Conservation (phyloP, 2,329 filamentous ascomycete species). For the Colletotrichum chlorophyti region DNA sequence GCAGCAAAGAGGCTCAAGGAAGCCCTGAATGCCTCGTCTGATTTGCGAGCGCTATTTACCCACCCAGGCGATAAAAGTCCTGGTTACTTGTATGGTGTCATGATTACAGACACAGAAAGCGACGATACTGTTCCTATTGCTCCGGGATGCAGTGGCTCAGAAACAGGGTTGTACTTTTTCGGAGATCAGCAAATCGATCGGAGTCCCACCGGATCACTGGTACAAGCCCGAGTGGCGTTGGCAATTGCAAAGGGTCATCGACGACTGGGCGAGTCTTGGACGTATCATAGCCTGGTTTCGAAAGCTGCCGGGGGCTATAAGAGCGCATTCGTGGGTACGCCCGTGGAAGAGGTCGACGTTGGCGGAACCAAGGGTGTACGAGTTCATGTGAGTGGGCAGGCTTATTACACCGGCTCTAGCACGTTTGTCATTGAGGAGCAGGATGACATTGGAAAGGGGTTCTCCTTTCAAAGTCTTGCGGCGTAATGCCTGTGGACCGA, state of each 20-base stretch:
- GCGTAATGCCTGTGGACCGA: not conserved
- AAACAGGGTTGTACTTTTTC: conserved; percentile 52
- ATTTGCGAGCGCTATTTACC: conserved; percentile 31
- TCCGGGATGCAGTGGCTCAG: conserved; percentile 35
- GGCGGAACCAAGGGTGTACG: not conserved
- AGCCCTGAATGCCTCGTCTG: conserved; percentile 9
- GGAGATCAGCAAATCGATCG: conserved; percentile 50
- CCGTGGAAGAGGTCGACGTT: conserved; percentile 1
- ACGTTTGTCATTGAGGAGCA: conserved; percentile 6
- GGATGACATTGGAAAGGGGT: conserved; percentile 14
- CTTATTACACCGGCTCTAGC: conserved; percentile 15
- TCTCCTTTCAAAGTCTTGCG: not conserved
- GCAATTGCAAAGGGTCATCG: conserved; percentile 1
- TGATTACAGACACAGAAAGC: conserved; percentile 34
- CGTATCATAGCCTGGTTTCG: conserved; percentile 21
- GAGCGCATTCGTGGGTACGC: conserved; percentile 4
- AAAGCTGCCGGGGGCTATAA: not conserved
- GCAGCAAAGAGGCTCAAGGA: conserved; percentile 42
- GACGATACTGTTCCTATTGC: conserved; percentile 32
- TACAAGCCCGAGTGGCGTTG: conserved; percentile 15
- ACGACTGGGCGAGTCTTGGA: not conserved
- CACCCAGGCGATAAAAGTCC: conserved; percentile 39
- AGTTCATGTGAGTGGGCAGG: conserved; percentile 11
- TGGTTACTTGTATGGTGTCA: conserved; percentile 47
- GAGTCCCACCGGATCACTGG: conserved; percentile 12